Evolutionary conservation across 495 filamentous ascomycete genomes (phyloP).

Genomic region (Hypoxylon subgilvum): DNA sequence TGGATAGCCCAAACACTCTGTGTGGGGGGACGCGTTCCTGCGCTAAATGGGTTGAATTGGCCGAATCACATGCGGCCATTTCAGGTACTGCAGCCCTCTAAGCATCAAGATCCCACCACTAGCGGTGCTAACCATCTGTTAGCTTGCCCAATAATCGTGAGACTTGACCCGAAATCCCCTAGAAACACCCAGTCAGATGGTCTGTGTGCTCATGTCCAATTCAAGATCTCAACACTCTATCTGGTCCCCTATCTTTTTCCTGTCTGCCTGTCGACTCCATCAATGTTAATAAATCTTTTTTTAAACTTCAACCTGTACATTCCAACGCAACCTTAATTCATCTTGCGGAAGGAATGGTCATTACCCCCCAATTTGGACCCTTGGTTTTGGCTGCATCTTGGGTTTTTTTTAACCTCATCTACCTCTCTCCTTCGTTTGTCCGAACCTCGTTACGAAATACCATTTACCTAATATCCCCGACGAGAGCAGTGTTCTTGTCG

Average conservation of each 20-base stretch:
- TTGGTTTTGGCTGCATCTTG: neutral
- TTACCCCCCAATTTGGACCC: constrained; percentile 2
- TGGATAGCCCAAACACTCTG: neutral
- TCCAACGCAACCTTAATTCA: neutral
- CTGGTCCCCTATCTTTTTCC: neutral
- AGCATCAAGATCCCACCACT: constrained; percentile 21
- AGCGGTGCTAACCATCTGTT: neutral
- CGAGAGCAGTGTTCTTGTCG: constrained; percentile 32
- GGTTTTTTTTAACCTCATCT: neutral
- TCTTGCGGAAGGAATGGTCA: too few relatives aligned
- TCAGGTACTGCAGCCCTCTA: neutral
- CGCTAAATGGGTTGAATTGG: constrained; percentile 12
- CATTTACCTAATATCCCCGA: constrained; percentile 5
- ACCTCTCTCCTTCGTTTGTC: constrained; percentile 1
- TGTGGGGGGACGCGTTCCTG: constrained; percentile 27
- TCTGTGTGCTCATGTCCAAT: neutral
- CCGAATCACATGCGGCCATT: neutral
- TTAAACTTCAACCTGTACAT: neutral
- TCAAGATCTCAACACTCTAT: neutral
- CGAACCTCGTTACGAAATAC: neutral
- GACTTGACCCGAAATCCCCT: constrained; percentile 5
- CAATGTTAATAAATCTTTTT: too few relatives aligned
- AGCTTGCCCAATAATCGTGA: constrained; percentile 11
- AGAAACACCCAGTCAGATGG: too few relatives aligned
- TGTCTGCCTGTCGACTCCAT: neutral